phyloP scores from a whole-genome alignment of 495 filamentous ascomycete genomes.

The Aspergillus kassunensis region DNA sequence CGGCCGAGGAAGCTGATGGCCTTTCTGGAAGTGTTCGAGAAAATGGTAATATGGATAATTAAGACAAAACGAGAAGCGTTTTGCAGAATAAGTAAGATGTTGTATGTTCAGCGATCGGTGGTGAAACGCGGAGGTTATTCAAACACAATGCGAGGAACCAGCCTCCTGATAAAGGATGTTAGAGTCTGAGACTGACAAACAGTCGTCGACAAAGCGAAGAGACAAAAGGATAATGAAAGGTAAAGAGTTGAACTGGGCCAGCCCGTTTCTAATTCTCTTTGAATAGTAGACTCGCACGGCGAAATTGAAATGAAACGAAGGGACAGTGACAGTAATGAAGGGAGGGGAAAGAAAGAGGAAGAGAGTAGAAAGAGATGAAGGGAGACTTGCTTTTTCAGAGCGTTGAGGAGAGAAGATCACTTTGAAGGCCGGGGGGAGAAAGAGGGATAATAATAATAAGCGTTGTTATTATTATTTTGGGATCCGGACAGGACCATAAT shows the following conservation, averaged over 20 bases:
- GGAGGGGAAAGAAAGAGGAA: slow-evolving; percentile 8
- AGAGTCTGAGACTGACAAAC: slow-evolving; percentile 19
- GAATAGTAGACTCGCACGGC: slow-evolving; percentile 39
- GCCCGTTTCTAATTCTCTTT: slow-evolving; percentile 38
- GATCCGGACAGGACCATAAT: slow-evolving; percentile 1
- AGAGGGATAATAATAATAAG: slow-evolving; percentile 16
- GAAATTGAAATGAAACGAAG: slow-evolving; percentile 36
- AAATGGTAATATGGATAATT: slow-evolving; percentile 9
- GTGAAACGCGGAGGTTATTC: slow-evolving; percentile 19
- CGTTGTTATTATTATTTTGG: slow-evolving; percentile 16
- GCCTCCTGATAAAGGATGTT: slow-evolving; percentile 29
- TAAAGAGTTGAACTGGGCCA: slow-evolving; percentile 42
- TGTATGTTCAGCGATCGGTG: slow-evolving; percentile 16
- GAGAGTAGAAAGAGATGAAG: slow-evolving; percentile 2
- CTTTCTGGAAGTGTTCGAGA: not conserved
- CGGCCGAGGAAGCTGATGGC: not conserved
- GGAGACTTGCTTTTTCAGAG: slow-evolving; percentile 21
- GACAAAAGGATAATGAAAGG: slow-evolving; percentile 23
- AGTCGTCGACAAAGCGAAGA: slow-evolving; percentile 27
- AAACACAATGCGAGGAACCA: slow-evolving; percentile 34
- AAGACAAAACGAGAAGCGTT: slow-evolving; percentile 12
- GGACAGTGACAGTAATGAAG: slow-evolving; percentile 23
- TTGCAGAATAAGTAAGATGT: slow-evolving; percentile 5
- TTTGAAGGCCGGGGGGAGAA: slow-evolving; percentile 7
- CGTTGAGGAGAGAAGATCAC: slow-evolving; percentile 8